Evolutionary conservation across 352 stramenopile species (phyloP).

Genomic region (Nothophytophthora sp.): DNA sequence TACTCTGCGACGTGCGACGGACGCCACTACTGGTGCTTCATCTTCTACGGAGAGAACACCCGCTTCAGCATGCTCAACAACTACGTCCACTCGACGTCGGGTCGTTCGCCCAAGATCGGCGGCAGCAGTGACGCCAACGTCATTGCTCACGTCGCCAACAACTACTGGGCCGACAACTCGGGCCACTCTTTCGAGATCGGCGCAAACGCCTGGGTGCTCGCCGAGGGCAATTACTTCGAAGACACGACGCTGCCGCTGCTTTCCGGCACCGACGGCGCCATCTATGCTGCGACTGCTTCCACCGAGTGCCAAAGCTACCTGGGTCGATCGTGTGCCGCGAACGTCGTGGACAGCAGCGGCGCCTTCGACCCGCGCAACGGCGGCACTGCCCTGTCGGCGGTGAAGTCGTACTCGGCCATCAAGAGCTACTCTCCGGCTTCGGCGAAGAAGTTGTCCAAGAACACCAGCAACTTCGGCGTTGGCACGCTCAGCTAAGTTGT

Average conservation of each 20-base stretch:
- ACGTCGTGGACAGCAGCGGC: conserved; percentile 17
- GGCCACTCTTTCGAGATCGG: conserved; percentile 23
- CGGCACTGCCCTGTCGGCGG: conserved; percentile 1
- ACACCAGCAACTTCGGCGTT: conserved; percentile 23
- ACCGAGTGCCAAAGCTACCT: conserved; percentile 9
- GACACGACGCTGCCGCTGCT: conserved; percentile 10
- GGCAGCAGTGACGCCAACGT: conserved; percentile 3
- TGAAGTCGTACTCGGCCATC: conserved; percentile 10
- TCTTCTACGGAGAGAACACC: conserved; percentile 14
- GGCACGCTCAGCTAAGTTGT: conserved; percentile 15
- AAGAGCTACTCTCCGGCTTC: conserved; percentile 4
- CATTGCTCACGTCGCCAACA: conserved; percentile 21
- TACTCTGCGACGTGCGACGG: conserved; percentile 35
- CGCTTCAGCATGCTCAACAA: conserved; percentile 19
- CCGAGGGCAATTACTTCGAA: conserved; percentile 42
- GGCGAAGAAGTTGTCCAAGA: conserved; percentile 18
- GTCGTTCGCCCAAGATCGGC: conserved; percentile 12
- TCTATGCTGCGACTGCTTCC: conserved; percentile 7
- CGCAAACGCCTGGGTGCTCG: conserved; percentile 18
- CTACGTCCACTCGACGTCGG: conserved; percentile 27
- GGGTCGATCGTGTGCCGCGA: conserved; percentile 12
- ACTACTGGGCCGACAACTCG: conserved; percentile 32
- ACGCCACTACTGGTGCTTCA: conserved; percentile 33
- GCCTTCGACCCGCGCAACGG: conserved; percentile 3
- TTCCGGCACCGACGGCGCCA: neutral